Percentiles rank a stretch among this genome's conserved stretches.
Conservation (phyloP, 2,329 filamentous ascomycete species). For the Pestalotiopsis fici region DNA sequence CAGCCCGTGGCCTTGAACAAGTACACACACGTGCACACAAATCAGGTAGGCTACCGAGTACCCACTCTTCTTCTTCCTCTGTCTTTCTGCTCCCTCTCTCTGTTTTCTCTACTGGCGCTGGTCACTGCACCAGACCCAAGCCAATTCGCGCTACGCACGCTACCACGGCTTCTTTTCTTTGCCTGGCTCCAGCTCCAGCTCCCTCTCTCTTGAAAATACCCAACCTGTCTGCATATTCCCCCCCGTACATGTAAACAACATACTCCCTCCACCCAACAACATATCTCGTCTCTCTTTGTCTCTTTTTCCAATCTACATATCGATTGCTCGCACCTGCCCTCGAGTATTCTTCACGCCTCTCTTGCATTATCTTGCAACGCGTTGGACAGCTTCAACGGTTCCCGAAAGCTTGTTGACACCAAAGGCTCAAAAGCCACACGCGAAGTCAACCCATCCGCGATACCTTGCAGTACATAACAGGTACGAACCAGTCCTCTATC, state of each 20-base stretch:
- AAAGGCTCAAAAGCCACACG: not conserved
- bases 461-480: not conserved
- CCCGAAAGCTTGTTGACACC: constrained; percentile 10
- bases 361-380: not conserved
- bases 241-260: constrained; percentile 6
- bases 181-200: not conserved
- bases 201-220: constrained; percentile 14
- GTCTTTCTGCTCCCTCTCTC: not conserved
- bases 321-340: not conserved
- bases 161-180: not conserved
- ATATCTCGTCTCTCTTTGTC: not conserved
- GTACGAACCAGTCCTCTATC: not conserved
- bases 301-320: not conserved
- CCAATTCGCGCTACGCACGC: not conserved
- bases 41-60: not conserved
- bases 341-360: not conserved
- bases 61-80: not conserved
- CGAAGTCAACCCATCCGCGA: too few species aligned
- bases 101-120: not conserved
- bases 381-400: not conserved
- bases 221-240: constrained; percentile 4
- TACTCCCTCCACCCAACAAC: not conserved
- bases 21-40: not conserved
- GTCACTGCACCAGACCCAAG: not conserved
- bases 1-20: not conserved